A percentile compares a stretch with the other conserved stretches of the same genome.
Evolutionary conservation across 495 filamentous ascomycete species (phyloP).

Genomic region (Daldinia decipiens): DNA sequence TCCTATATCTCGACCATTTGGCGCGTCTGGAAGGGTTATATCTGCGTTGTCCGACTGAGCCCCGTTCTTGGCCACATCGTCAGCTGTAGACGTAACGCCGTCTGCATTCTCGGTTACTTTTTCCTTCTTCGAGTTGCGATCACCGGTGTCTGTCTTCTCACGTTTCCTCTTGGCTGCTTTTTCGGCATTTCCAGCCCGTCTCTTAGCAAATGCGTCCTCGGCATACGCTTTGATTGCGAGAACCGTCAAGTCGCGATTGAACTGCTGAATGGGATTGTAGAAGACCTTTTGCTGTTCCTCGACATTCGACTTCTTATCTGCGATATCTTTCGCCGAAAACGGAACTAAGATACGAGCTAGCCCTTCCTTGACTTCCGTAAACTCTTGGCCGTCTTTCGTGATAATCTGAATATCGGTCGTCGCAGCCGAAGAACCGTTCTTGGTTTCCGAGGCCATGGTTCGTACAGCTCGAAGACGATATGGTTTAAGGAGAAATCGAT

Average conservation of each 20-base stretch:
- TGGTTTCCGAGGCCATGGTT: constrained; percentile 33
- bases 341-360: constrained; percentile 59
- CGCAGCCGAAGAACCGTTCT: constrained; percentile 35
- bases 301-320: constrained; percentile 40
- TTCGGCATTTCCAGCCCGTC: constrained; percentile 48
- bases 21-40: constrained; percentile 19
- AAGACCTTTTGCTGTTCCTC: constrained; percentile 80
- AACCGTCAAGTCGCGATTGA: constrained; percentile 94
- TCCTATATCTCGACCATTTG: constrained; percentile 39
- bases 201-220: constrained; percentile 69
- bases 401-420: constrained; percentile 50
- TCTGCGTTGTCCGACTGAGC: not conserved
- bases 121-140: constrained; percentile 44
- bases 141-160: constrained; percentile 45
- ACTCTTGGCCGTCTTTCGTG: constrained; percentile 52
- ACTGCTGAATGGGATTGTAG: constrained; percentile 99
- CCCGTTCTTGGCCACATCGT: constrained; percentile 17
- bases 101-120: constrained; percentile 29
- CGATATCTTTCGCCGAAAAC: constrained; percentile 45
- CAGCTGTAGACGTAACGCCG: constrained; percentile 32
- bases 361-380: constrained; percentile 57
- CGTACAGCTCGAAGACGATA: constrained; percentile 31
- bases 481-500: constrained; percentile 10
- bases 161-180: constrained; percentile 51
- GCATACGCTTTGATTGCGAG: constrained; percentile 87